Base-by-base conservation (phyloP, 352 stramenopile genomes). In the Globisporangium lucens region DNA sequence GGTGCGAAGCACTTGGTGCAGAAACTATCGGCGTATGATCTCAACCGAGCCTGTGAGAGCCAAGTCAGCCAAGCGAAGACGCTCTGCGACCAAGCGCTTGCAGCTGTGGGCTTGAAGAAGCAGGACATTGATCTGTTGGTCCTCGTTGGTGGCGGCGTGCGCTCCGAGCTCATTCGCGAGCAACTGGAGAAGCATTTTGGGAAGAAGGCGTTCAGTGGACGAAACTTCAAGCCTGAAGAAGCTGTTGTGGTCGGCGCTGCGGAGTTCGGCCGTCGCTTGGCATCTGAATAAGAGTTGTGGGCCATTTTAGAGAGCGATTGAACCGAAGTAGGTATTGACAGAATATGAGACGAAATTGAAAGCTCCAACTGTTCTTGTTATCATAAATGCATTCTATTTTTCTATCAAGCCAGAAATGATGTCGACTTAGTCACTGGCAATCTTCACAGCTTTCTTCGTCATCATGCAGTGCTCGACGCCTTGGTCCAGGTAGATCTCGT, bases 1-100 rank as follows among this genome's bases (percentile, higher is more conserved):
- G 85, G 85, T 2, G 85, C 81, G 47, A 91, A 90, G 61, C 85
- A 93, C 60, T 72, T 91, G 29, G 77, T 90, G 20, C 85, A 90
- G 47, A 85, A 77, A 61, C 47, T 93, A 4, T 81, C 83, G 10
- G 69, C 75, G 5, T 89, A 83, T 36, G 78, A 90, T 43, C 69
- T 93, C 17, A 65, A 63, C 2, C 78, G 76, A 8, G 70, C 84
- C 49, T 79, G 82, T 17, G 79, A 89, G 61, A 38, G 51, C 6
- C 74, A 80, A 17, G 68, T 80, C 4, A 66, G 64, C 2, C 63
- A 82, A 12, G 79, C 75, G 0, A 69, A 68, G 1, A 61, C 58
- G 22, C 67, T 93, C 0, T 89, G 79, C 58, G 68, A 74, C 7
- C 52, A 68, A 22, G 71, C 41, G 38, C 72, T 93, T 15, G 43